These are phyloP conservation scores for Aspergillus aculeatinus DNA, from an alignment of 2,329 filamentous ascomycete species.

Conservation along the genomic window DNA sequence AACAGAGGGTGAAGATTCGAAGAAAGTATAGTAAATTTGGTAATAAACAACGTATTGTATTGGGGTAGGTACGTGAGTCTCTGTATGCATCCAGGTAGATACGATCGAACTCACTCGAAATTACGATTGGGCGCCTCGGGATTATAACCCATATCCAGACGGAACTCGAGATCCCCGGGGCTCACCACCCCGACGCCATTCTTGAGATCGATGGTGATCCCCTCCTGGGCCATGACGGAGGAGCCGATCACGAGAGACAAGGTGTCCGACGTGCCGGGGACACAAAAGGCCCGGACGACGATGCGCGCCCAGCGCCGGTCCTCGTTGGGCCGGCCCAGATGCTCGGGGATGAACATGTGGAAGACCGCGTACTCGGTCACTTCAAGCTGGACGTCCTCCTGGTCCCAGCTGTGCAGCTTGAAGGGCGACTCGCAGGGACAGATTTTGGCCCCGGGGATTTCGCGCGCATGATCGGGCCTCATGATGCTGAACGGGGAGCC, in stretches of 20 bases:
- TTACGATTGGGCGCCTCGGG: too few relatives aligned
- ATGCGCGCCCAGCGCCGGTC: not conserved
- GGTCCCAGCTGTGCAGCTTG: not conserved
- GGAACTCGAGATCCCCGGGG: not conserved
- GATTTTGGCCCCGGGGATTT: not conserved
- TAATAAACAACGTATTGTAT: too few relatives aligned
- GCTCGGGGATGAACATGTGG: not conserved
- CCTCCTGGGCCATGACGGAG: not conserved
- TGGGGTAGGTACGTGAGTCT: too few relatives aligned
- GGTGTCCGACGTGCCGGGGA: not conserved
- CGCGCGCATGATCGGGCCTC: not conserved
- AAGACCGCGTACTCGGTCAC: not conserved
- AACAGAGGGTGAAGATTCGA: too few relatives aligned
- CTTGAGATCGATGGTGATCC: not conserved
- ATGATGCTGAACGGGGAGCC: not conserved
- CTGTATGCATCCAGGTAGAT: too few relatives aligned
- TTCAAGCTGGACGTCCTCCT: not conserved
- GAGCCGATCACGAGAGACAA: not conserved
- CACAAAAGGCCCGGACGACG: not conserved
- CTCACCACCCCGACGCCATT: not conserved
- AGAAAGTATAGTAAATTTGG: too few relatives aligned
- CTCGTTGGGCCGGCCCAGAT: not conserved
- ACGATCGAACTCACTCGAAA: too few relatives aligned
- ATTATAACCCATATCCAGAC: not conserved
- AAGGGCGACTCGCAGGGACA: not conserved